Percentiles rank a stretch among this genome's conserved stretches.
Conservation (phyloP, 805 yeast species). For the Saturnispora kantuleensis region DNA sequence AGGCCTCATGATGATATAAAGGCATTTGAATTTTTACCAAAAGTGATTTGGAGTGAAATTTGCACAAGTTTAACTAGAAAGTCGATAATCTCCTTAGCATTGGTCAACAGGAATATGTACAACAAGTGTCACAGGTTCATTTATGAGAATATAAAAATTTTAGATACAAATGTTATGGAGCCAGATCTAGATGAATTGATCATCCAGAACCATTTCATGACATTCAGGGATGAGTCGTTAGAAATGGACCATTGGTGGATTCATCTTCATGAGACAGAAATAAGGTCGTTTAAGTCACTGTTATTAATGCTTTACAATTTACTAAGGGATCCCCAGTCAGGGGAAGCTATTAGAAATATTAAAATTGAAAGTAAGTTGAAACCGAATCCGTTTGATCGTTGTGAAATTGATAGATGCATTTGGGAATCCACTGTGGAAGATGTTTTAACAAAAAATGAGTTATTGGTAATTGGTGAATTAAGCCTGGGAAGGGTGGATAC, state of each 20-base stretch:
- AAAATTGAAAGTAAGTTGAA: slow-evolving; percentile 13
- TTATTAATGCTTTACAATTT: slow-evolving; percentile 15
- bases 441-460: neutral
- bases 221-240: slow-evolving; percentile 11
- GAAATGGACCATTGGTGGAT: slow-evolving; percentile 11
- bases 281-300: slow-evolving; percentile 10
- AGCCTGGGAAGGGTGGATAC: neutral
- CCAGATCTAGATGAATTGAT: slow-evolving; percentile 11
- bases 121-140: slow-evolving; percentile 3
- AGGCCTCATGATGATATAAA: neutral
- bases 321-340: slow-evolving; percentile 11
- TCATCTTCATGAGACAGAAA: slow-evolving; percentile 4
- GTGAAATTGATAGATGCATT: slow-evolving; percentile 6
- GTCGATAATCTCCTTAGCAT: slow-evolving; percentile 6
- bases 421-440: slow-evolving; percentile 3
- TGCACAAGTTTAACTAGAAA: slow-evolving; percentile 7
- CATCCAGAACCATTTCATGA: slow-evolving; percentile 12
- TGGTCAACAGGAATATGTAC: slow-evolving; percentile 5
- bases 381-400: slow-evolving; percentile 9
- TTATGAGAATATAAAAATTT: slow-evolving; percentile 8
- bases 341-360: slow-evolving; percentile 9
- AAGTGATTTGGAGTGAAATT: neutral
- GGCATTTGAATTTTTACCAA: slow-evolving; percentile 6
- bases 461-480: neutral
- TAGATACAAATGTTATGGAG: slow-evolving; percentile 6